Evolutionary conservation across 129 eudicot species (phyloP), one percentile per base, ranked within the genome.

Genomic region (Calendula officinalis): DNA sequence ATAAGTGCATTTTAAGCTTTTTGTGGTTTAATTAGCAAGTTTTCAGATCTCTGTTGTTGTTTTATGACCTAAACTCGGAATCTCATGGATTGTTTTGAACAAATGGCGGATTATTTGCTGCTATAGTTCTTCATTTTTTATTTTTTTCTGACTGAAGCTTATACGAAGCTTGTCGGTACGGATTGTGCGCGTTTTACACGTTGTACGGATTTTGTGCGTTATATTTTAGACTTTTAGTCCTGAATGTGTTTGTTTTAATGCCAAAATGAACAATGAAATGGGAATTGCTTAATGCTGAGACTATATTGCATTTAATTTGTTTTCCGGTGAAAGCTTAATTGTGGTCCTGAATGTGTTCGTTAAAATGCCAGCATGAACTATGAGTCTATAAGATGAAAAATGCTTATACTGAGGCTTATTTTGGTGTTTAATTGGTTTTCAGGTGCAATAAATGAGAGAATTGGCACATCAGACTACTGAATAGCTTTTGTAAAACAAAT

Each of bases 391-490:
- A 33, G 33, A 66, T 69, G 60, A 8, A 61, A 16, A 37, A 41
- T 67, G 48, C 14, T 47, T 46, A 46, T 57, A 16, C 45, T 35
- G 46, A 56, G 22, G 2, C 37, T 32, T 54, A 0, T 54, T 36
- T 57, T 38, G 35, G 44, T 47, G 58, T 64, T 48, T 48, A 5
- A 15, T 9, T 36, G 45, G 11, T 36, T 48, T 64, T 64, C 67
- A 79, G 83, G 83, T 75, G 74, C 70, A 42, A 32, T 32, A 8
- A 14, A 42, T 71, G 72, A 64, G 61, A 22, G 72, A 27, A 37
- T 38, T 51, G 51, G 62, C 12, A 52, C 39, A 49, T 42, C 8
- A 47, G 66, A 40, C 8, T 48, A n/a, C 9, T 22, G 2, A 22
- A 22, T 77, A 37, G 38, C 41, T 71, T 33, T 78, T 68, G 53